These are phyloP conservation scores for Talaromyces sp. DNA, from an alignment of 2,329 filamentous ascomycete genomes.

Conservation along the genomic window DNA sequence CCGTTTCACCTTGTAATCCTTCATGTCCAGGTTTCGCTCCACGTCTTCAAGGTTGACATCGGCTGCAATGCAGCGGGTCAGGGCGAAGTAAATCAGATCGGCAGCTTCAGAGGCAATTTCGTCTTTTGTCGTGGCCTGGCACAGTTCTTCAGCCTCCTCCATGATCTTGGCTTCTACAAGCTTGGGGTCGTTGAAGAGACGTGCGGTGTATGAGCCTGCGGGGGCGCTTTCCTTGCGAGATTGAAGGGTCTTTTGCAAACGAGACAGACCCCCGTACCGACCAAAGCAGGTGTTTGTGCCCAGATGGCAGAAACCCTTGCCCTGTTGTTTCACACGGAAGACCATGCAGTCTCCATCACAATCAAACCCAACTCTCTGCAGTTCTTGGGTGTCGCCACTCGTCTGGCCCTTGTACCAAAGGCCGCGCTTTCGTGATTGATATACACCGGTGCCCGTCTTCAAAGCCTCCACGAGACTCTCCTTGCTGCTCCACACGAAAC, in stretches of 20 bases:
- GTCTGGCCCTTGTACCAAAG: conserved; percentile 96
- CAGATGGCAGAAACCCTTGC: conserved; percentile 87
- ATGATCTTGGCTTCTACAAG: conserved; percentile 93
- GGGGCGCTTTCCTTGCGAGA: conserved; percentile 79
- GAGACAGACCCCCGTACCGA: conserved; percentile 71
- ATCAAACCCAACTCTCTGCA: conserved; percentile 78
- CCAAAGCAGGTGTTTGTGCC: conserved; percentile 92
- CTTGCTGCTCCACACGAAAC: conserved; percentile 88
- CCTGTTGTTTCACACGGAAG: conserved; percentile 85
- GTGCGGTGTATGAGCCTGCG: conserved; percentile 84
- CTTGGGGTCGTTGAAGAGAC: conserved; percentile 87
- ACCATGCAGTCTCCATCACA: conserved; percentile 91
- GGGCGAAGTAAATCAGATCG: conserved; percentile 90
- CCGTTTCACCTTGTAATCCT: conserved; percentile 92
- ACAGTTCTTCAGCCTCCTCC: conserved; percentile 95
- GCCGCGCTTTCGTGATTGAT: conserved; percentile 91
- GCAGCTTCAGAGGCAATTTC: conserved; percentile 92
- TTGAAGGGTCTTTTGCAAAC: conserved; percentile 79
- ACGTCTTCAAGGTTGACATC: conserved; percentile 85
- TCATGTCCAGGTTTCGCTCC: conserved; percentile 85
- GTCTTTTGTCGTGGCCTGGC: conserved; percentile 73
- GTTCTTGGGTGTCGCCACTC: conserved; percentile 87
- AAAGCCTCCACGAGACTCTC: conserved; percentile 86
- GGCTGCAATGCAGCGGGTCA: conserved; percentile 80
- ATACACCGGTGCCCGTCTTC: conserved; percentile 76